Evolutionary conservation across 192 early-diverging fungal species (phyloP).

Genomic region (Dispira parvispora): DNA sequence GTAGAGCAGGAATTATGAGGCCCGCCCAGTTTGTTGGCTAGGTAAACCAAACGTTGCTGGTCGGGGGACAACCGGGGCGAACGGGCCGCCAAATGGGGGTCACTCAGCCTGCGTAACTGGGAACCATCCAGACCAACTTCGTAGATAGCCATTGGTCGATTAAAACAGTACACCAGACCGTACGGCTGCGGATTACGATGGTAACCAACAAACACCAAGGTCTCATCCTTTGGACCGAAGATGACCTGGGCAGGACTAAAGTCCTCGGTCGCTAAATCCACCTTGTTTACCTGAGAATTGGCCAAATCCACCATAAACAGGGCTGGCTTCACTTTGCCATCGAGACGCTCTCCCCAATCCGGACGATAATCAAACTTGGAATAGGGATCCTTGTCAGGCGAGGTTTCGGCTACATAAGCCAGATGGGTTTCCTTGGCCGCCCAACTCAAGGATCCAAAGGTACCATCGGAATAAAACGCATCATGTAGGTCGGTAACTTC

Average conservation of each 20-base stretch:
- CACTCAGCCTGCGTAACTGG: conserved; percentile 16
- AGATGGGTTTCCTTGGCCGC: conserved; percentile 32
- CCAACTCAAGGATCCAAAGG: conserved; percentile 49
- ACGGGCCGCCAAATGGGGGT: conserved; percentile 23
- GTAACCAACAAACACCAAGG: conserved; percentile 51
- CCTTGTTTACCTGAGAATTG: conserved; percentile 17
- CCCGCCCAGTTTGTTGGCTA: conserved; percentile 41
- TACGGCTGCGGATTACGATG: conserved; percentile 31
- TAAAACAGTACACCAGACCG: conserved; percentile 50
- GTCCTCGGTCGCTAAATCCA: conserved; percentile 13
- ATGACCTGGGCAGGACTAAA: conserved; percentile 29
- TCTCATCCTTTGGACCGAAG: conserved; percentile 27
- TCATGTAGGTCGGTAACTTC: conserved; percentile 52
- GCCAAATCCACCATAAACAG: conserved; percentile 36
- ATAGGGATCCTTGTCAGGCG: conserved; percentile 11
- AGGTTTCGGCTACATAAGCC: conserved; percentile 50
- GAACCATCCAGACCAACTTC: conserved; percentile 26
- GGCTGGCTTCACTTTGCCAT: conserved; percentile 33
- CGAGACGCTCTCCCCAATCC: conserved; percentile 58
- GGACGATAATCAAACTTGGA: conserved; percentile 31
- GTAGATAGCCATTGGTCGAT: conserved; percentile 42
- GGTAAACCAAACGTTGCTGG: conserved; percentile 31
- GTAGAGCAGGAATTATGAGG: conserved; percentile 48
- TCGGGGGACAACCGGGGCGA: conserved; percentile 45
- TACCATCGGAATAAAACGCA: conserved; percentile 49